A percentile compares a stretch with the other conserved stretches of the same genome.
phyloP scores from a whole-genome alignment of 2,329 filamentous ascomycete species.

The Pseudogymnoascus sp. region DNA sequence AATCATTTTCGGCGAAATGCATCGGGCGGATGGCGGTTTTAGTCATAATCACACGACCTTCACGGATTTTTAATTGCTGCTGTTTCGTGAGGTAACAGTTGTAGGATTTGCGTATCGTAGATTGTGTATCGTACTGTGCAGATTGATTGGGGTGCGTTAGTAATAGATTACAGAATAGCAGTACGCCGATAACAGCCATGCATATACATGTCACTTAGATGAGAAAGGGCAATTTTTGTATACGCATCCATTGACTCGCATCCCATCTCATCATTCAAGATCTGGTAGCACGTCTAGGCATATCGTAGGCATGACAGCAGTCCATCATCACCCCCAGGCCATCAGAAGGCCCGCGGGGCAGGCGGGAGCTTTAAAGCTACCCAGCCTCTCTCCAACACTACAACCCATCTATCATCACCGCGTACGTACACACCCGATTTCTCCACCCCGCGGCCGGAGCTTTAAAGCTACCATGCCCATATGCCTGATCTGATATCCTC shows the following conservation, averaged over 20 bases:
- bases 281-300: neutral
- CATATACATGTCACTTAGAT: neutral
- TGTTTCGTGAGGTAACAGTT: neutral
- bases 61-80: neutral
- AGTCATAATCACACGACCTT: slow-evolving; percentile 7
- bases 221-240: neutral
- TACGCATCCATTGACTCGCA: slow-evolving; percentile 5
- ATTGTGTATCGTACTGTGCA: neutral
- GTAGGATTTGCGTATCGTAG: neutral
- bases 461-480: slow-evolving; percentile 13
- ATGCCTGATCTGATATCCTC: neutral
- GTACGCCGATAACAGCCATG: neutral
- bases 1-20: neutral
- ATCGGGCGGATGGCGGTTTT: neutral
- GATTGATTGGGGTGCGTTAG: neutral
- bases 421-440: neutral
- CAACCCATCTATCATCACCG: neutral
- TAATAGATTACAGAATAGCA: neutral
- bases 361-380: slow-evolving; percentile 31
- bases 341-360: neutral
- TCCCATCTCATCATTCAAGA: slow-evolving; percentile 5
- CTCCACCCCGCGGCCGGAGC: slow-evolving; percentile 9
- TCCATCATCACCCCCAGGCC: neutral
- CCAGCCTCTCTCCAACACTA: slow-evolving; percentile 18
- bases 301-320: slow-evolving; percentile 1